Conservation (phyloP, 73 alveolate genomes). For the Paramecium caudatum region DNA sequence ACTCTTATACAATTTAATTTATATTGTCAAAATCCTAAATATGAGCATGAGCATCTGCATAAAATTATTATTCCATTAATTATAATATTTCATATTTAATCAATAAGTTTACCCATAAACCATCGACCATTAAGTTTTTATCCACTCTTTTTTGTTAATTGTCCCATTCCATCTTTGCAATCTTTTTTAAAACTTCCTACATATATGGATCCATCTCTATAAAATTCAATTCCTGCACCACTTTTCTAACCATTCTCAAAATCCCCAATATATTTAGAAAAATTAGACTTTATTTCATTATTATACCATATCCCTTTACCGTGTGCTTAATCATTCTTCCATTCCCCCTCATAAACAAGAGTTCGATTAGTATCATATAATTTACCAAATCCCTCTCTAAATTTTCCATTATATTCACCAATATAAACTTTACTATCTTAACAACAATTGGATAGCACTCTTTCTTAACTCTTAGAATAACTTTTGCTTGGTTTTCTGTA, state of each 20-base stretch:
- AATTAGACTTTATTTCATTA: conserved; percentile 18
- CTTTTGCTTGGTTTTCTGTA: neutral
- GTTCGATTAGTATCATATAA: conserved; percentile 2
- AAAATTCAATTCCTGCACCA: conserved; percentile 57
- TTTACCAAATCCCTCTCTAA: conserved; percentile 64
- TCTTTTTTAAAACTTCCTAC: conserved; percentile 24
- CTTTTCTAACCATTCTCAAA: neutral
- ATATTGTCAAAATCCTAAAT: conserved; percentile 48
- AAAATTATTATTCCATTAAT: neutral
- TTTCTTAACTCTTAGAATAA: neutral
- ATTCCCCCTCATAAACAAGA: conserved; percentile 67
- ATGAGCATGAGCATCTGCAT: conserved; percentile 69
- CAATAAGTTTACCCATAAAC: conserved; percentile 20
- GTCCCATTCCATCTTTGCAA: conserved; percentile 48
- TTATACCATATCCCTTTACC: conserved; percentile 67
- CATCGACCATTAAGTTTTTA: conserved; percentile 32
- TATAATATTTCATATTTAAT: neutral
- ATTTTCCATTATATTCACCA: conserved; percentile 3
- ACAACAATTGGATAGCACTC: neutral
- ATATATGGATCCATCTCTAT: conserved; percentile 45
- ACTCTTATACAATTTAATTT: neutral
- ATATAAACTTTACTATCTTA: neutral
- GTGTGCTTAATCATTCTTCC: conserved; percentile 65
- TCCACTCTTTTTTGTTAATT: neutral
- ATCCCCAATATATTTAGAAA: neutral